Base-by-base conservation (phyloP, 305 asterid species). In the Fraxinus sp. region DNA sequence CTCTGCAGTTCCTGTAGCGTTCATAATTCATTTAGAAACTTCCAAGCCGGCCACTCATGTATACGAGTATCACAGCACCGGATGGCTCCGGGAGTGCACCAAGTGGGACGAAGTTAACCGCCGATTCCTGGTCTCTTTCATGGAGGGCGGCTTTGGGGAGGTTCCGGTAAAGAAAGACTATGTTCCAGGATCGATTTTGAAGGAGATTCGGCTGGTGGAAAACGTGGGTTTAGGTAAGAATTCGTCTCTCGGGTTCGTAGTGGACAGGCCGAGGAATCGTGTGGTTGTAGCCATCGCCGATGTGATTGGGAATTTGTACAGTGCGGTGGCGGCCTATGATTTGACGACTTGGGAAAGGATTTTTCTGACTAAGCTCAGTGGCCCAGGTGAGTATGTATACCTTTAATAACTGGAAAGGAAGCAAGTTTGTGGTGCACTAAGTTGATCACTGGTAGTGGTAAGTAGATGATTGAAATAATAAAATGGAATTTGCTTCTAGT, bases 261-360 rank as follows among this genome's bases (percentile, higher is more conserved):
- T 96, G 57, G 99, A 96, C 84, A 87, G 93, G 77, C 92, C 89
- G 24, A 89, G 99, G 92, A 92, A 93, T 78, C 90, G 99, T 18
- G 85, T 84, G 79, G 35, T 96, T 76, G 94, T 93, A 77, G 95
- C 80, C 3, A 77, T 91, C 74, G 93, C 96, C 55, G 97, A 96
- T 81, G 88, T 90, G 79, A 7, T 89, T 1, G 92, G 97, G 13
- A 91, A 87, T 84, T 88, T 84, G 75, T 96, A 89, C 77, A 90
- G 97, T 49, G 98, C 96, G 32, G 78, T 93, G 83, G 96, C 92
- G 18, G 99, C 98, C 0, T 96, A 96, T 81, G 97, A 94, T 88
- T 85, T 92, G 88, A 84, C 87, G 28, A 84, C 90, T 3, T 94
- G 99, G 98, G 70, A 88, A 5, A 93, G 88, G 33, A 71, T 93